Evolutionary conservation across 1,139 yeast species (phyloP), one percentile per base, ranked within the genome.

Genomic region (Candida sanyaensis): DNA sequence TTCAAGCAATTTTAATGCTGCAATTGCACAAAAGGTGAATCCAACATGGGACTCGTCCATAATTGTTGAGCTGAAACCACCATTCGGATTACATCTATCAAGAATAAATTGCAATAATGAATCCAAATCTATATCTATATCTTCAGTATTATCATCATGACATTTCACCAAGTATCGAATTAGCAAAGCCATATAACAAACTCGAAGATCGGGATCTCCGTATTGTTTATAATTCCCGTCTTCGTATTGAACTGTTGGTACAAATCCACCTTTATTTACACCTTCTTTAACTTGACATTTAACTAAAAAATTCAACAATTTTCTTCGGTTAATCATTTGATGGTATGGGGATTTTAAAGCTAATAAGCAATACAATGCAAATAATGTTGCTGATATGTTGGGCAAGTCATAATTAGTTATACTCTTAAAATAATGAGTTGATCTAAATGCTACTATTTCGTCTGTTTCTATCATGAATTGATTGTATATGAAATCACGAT

Each of bases 11-110:
- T 65, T 63, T 50, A 90, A 71, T 0, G 88, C 68, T 0, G 89
- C 88, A 37, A 93, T 59, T 0, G 90, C 97, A 66, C 98, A 92
- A 60, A 83, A 93, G 0, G 96, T 87, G 53, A 87, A 77, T 0
- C 99, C 99, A 7, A 92, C 83, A 66, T 93, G 98, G 1, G 95
- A 76, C 64, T 93, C 99, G 23, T 79, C 74, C 37, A 54, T 48
- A 2, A 53, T 51, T 5, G 55, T 43, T 10, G 73, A 65, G 30
- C 75, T 64, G 47, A 76, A 69, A 0, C 97, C 98, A 1, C 98
- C 98, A 58, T 80, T 84, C 53, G 66, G 75, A 37, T 76, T 72
- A 33, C 75, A 64, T 36, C 82, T 68, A 0, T 63, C 54, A n/a
- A 62, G 40, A 0, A 90, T 68, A 59, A 74, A 84, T 0, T 54